Conservation (phyloP, 495 filamentous ascomycete genomes). For the Penicillium verhagenii region DNA sequence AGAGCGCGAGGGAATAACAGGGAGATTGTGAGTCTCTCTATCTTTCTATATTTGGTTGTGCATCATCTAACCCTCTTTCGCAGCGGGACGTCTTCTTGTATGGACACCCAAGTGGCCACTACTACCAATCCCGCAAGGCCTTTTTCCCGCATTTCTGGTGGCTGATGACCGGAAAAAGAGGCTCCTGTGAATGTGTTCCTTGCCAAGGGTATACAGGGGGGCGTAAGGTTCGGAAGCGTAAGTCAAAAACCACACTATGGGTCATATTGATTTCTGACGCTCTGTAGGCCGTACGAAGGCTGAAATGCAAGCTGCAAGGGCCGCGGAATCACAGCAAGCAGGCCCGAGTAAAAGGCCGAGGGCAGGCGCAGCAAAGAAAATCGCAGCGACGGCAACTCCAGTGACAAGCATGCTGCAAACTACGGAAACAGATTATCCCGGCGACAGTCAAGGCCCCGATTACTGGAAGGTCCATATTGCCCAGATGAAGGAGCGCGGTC, state of each 20-base stretch:
- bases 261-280: slow-evolving; percentile 3
- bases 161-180: slow-evolving; percentile 48
- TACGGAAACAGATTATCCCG: not conserved
- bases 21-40: slow-evolving; percentile 29
- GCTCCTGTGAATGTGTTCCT: slow-evolving; percentile 37
- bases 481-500: slow-evolving; percentile 41
- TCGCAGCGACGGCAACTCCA: not conserved
- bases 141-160: slow-evolving; percentile 60
- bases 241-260: slow-evolving; percentile 3
- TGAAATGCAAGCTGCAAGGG: slow-evolving; percentile 16
- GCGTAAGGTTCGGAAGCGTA: slow-evolving; percentile 20
- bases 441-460: slow-evolving; percentile 51
- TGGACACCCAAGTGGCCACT: slow-evolving; percentile 52
- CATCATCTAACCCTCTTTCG: not conserved
- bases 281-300: slow-evolving; percentile 15
- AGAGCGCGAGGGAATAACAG: slow-evolving; percentile 39
- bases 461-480: slow-evolving; percentile 48
- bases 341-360: not conserved
- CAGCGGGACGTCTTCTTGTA: slow-evolving; percentile 54
- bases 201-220: slow-evolving; percentile 22
- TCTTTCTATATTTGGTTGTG: not conserved
- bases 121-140: slow-evolving; percentile 49
- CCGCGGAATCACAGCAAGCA: not conserved
- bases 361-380: not conserved
- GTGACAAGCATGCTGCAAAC: too few relatives aligned